Base-by-base conservation (phyloP, 2,329 filamentous ascomycete genomes). In the Neonectria neomacrospora region DNA sequence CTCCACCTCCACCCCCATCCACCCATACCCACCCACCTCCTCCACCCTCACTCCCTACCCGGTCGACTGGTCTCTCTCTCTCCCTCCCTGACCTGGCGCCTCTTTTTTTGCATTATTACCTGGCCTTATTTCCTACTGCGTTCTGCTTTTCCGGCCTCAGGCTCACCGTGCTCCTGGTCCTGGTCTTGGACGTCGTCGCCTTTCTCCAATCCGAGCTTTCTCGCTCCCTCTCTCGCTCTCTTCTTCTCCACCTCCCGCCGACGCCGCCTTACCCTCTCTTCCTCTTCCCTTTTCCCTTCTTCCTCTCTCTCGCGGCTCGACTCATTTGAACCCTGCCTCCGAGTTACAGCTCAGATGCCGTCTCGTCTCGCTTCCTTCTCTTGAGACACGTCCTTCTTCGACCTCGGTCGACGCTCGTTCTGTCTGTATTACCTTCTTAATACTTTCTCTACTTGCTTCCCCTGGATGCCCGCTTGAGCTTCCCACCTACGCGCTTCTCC, bases 371-470 rank as follows among this genome's bases (percentile, higher is more conserved):
- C 63, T 69, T 70, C 63, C 66, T 70, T 65, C 70, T 68, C 69
- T 73, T 74, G 65, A 75, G 71, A 72, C 67, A 57, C 64, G 55
- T 67, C 62, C 66, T 73, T 66, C 63, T 71, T 71, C 65, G 67
- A 58, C 70, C 66, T 72, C 69, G 65, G 70, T 71, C 71, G 71
- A 76, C 76, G 62, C 70, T 77, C 75, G 67, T 76, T 78, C 70
- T 65, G 60, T 63, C 61, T 70, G 61, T 75, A 75, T 71, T 69
- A 66, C 68, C 67, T 72, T 73, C 69, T 65, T 73, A 73, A 74
- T 75, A 76, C 70, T 74, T 76, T 70, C 67, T 73, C 71, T 67
- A 64, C 66, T 73, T 67, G 61, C 64, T 65, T 58, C 58, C 60
- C 58, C 57, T 66, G 63, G 54, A 61, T 66, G 59, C 59, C 42